Base-by-base conservation (phyloP, 78 protist genomes). In the Guillardia theta region DNA sequence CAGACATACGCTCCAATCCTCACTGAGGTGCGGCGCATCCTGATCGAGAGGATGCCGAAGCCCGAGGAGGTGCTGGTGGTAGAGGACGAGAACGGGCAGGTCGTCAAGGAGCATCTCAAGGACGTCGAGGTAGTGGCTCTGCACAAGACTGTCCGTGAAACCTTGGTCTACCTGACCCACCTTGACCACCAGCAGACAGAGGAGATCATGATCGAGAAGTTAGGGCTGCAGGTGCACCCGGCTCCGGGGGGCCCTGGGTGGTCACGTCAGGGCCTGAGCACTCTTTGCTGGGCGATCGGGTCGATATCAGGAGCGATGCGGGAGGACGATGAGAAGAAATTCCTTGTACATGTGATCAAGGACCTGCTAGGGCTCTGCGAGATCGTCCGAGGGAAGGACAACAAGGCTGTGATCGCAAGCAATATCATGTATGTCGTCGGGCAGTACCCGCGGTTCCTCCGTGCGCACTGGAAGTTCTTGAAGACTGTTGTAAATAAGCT, bases 381-480 rank as follows among this genome's bases (percentile, higher is more conserved):
- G 94, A 64, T 50, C 50, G 96, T 94, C 95, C 93, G 94, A 18
- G 99, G 99, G 19, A 98, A 98, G 94, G 99, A 98, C 94, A 97
- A 99, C 98, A 98, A 99, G 94, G 99, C 99, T 0, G 99, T 98
- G 43, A 96, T 99, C 39, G 99, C 99, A 0, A 64, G 97, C 92
- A 98, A 99, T 95, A 98, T 99, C 96, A 99, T 99, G 99, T 99
- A 99, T 96, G 98, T 99, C 8, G 99, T 99, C 15, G 99, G 99
- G 18, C 99, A 99, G 95, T 99, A 99, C 93, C 99, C 99, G 22
- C 93, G 99, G 36, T 99, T 99, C 97, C 96, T 99, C 77, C 94
- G 96, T 12, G 97, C 97, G 36, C 94, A 96, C 90, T 98, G 99
- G 99, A 97, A 98, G 94, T 99, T 99, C 96, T 95, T 99, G 78